A percentile compares a stretch with the other conserved stretches of the same genome.
Evolutionary conservation across 345 rosid genomes (phyloP).

Genomic region (Hypericum perforatum): DNA sequence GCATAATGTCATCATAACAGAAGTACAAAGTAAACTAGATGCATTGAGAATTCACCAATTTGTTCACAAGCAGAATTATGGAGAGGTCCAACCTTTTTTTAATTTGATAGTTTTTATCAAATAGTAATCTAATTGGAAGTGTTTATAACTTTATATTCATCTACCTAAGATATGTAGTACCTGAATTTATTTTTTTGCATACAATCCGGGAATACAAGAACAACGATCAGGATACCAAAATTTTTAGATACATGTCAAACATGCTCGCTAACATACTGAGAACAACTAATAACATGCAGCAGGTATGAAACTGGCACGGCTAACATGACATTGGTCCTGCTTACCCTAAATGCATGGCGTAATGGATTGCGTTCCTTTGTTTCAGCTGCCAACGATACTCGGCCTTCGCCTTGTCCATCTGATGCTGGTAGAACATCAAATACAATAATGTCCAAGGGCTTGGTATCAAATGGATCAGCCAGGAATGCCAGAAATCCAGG

Average conservation of each 20-base stretch:
- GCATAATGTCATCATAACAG: constrained; percentile 19
- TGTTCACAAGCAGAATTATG: no score
- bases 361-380: constrained; percentile 86
- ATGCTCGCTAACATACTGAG: background rate
- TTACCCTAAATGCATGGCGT: constrained; percentile 87
- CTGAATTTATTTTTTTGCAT: no score
- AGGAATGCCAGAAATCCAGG: constrained; percentile 92
- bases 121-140: no score
- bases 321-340: constrained; percentile 6
- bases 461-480: constrained; percentile 77
- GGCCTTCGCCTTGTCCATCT: constrained; percentile 72
- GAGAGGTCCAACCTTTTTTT: no score
- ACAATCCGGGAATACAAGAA: no score
- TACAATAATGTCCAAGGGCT: constrained; percentile 80
- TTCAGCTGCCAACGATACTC: constrained; percentile 61
- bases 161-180: no score
- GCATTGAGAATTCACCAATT: background rate
- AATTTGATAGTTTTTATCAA: no score
- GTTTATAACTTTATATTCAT: no score
- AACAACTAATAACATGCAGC: background rate
- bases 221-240: no score
- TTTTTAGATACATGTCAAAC: background rate
- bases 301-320: no score
- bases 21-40: background rate
- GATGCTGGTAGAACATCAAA: constrained; percentile 89